Conservation (phyloP, 169 alveolate genomes). For the Plasmodium reichenowi region DNA sequence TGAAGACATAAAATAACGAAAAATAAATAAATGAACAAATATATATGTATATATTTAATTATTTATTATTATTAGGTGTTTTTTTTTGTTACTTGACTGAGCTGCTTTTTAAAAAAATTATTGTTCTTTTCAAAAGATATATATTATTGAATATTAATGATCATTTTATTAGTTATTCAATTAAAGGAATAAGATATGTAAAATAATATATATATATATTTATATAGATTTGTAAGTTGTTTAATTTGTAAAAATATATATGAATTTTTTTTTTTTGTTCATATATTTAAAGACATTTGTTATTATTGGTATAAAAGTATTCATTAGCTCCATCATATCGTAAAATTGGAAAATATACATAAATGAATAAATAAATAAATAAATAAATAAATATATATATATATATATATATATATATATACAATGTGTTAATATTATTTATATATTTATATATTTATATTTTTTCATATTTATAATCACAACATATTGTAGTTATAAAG, state of each 20-base stretch:
- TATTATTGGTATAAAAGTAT: conserved; percentile 27
- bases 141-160: conserved; percentile 7
- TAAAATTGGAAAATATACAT: conserved; percentile 8
- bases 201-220: neutral
- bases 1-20: neutral
- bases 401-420: neutral
- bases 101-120: conserved; percentile 31
- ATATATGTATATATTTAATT: neutral
- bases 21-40: conserved; percentile 1
- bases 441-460: neutral
- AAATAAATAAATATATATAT: neutral
- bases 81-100: conserved; percentile 49
- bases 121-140: conserved; percentile 26
- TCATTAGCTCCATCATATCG: conserved; percentile 54
- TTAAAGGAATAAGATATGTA: conserved; percentile 71
- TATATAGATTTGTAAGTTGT: neutral
- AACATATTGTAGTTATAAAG: conserved; percentile 17
- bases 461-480: neutral
- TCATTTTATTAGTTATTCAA: conserved; percentile 28
- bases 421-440: no score
- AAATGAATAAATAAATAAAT: neutral
- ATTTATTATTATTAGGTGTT: conserved; percentile 19
- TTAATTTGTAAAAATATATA: neutral
- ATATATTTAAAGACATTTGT: conserved; percentile 27
- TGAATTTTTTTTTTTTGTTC: conserved; percentile 10